Evolutionary conservation across 2,329 filamentous ascomycete genomes (phyloP).

Genomic region (Epichloe gansuensis): DNA sequence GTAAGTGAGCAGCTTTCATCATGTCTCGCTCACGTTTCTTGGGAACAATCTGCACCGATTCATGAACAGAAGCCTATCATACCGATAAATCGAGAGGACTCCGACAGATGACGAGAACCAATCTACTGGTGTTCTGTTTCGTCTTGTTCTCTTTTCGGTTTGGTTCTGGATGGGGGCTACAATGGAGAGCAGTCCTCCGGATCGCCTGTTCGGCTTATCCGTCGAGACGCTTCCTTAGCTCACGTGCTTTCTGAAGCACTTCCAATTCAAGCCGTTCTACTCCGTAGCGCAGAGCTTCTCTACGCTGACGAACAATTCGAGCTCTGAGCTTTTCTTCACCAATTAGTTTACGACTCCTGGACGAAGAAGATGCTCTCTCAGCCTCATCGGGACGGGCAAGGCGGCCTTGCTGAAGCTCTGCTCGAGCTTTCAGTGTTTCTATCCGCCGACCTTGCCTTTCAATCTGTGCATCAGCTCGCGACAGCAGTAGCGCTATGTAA

Average conservation of each 20-base stretch:
- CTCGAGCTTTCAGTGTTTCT: conserved; percentile 69
- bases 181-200: background rate
- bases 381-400: conserved; percentile 23
- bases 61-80: background rate
- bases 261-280: conserved; percentile 79
- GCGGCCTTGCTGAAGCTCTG: conserved; percentile 69
- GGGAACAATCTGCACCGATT: background rate
- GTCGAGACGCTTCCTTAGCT: conserved; percentile 40
- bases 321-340: conserved; percentile 38
- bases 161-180: background rate
- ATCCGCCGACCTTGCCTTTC: conserved; percentile 75
- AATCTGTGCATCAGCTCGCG: conserved; percentile 70
- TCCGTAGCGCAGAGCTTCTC: conserved; percentile 74
- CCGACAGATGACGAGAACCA: background rate
- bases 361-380: conserved; percentile 5
- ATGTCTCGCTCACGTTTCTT: background rate
- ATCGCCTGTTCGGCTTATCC: conserved; percentile 8
- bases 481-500: conserved; percentile 66
- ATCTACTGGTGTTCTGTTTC: background rate
- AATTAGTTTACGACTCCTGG: conserved; percentile 32
- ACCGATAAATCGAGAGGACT: background rate
- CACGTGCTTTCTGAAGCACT: conserved; percentile 61
- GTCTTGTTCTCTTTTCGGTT: background rate
- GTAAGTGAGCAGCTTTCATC: background rate
- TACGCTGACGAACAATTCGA: conserved; percentile 61